Evolutionary conservation across 352 stramenopile species (phyloP), one percentile per base, ranked within the genome.

Genomic region (Peronospora farinosa): DNA sequence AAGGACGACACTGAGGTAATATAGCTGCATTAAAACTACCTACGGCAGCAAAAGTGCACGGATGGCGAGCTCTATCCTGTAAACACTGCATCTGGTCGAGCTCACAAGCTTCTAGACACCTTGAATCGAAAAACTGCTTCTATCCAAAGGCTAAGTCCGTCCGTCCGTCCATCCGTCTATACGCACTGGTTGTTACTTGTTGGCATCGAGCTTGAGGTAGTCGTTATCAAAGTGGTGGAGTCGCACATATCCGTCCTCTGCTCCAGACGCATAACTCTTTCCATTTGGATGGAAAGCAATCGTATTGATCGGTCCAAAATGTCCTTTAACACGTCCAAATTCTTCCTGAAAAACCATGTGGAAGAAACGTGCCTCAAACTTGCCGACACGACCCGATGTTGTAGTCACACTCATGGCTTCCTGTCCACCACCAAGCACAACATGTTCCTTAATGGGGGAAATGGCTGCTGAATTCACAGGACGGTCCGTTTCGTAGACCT

Each of bases 221-320:
- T 96, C 91, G 67, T 96, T 89, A 72, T 99, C 95, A 69, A 98
- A 98, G 75, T 97, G 87, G 76, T 98, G 95, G 28, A 99, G 72
- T 66, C 96, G 92, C 56, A 98, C 89, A 66, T 98, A 98, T 40
- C 97, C 97, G 67, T 99, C 97, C 63, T 99, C 96, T 10, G 94
- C 95, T 35, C 97, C 97, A 57, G 89, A 98, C n/a, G 94, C 94
- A 84, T 97, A 99, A 73, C 90, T 97, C 68, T 92, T 96, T 58
- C 97, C 97, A 66, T 98, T 95, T 5, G 97, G 97, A 69, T 98
- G 96, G 67, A 99, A 97, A 45, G 89, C 91, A 40, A 99, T 92
- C 39, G 96, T 97, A 83, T 99, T 99, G 65, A 99, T 98, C 23
- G 97, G 96, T 42, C 97, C 97, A 71, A 99, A 99, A 69, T 99